Conservation (phyloP, 106 monocot genomes). For the Chionographis japonica region DNA sequence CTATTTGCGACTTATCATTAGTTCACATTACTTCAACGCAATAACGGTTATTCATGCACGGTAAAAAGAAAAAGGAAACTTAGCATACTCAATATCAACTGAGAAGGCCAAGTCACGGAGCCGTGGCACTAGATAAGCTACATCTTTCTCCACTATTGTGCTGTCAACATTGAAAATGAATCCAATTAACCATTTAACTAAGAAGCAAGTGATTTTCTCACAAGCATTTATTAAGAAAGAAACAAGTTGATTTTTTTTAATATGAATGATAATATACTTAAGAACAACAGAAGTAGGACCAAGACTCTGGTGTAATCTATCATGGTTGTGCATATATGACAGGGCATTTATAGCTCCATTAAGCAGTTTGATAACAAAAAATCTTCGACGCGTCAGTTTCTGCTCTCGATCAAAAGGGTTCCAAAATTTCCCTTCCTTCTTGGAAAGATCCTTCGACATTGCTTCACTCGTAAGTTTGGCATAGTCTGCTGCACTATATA, state of each 20-base stretch:
- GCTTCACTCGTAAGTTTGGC: slow-evolving; percentile 62
- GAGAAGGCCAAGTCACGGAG: slow-evolving; percentile 96
- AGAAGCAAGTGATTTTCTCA: neutral
- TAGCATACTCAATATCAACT: slow-evolving; percentile 69
- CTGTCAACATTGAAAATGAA: slow-evolving; percentile 25
- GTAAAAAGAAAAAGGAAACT: neutral
- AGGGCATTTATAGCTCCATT: slow-evolving; percentile 78
- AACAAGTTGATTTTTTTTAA: neutral
- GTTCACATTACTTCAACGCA: neutral
- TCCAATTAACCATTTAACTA: neutral
- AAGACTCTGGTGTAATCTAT: slow-evolving; percentile 92
- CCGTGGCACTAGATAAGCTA: slow-evolving; percentile 58
- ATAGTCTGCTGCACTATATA: slow-evolving; percentile 87
- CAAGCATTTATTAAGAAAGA: neutral
- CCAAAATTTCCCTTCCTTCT: slow-evolving; percentile 36
- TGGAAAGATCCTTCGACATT: slow-evolving; percentile 32
- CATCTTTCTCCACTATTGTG: slow-evolving; percentile 70
- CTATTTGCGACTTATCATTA: neutral
- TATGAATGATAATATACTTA: slow-evolving; percentile 47
- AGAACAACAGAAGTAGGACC: slow-evolving; percentile 93
- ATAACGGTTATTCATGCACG: neutral
- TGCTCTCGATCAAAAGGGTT: slow-evolving; percentile 45
- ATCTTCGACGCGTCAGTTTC: slow-evolving; percentile 46
- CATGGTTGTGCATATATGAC: slow-evolving; percentile 74
- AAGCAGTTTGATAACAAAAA: slow-evolving; percentile 76